Conservation (phyloP, 2,329 filamentous ascomycete genomes). For the Tetracladium maxilliforme region DNA sequence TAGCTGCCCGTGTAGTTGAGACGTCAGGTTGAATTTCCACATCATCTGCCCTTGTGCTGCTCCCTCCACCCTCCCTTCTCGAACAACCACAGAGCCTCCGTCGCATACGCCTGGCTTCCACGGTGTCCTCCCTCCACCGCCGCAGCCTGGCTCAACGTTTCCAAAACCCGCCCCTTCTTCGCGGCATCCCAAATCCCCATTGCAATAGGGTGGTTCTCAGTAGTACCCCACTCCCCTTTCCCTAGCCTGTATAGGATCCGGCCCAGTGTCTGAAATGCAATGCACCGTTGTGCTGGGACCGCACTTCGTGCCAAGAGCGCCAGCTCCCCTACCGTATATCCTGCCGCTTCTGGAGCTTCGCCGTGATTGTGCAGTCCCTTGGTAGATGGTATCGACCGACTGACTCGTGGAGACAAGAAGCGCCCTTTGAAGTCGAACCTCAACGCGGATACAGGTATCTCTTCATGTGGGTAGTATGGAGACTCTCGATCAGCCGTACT, state of each 20-base stretch:
- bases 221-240: slow-evolving; percentile 53
- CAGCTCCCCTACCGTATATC: slow-evolving; percentile 83
- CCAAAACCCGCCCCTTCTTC: slow-evolving; percentile 62
- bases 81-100: slow-evolving; percentile 75
- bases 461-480: slow-evolving; percentile 68
- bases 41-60: no score
- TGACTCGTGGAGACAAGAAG: slow-evolving; percentile 62
- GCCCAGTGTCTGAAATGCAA: slow-evolving; percentile 84
- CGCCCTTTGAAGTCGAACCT: slow-evolving; percentile 80
- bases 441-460: slow-evolving; percentile 60
- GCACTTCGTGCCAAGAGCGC: slow-evolving; percentile 66
- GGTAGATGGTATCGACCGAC: slow-evolving; percentile 59
- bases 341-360: slow-evolving; percentile 80
- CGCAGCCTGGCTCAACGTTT: slow-evolving; percentile 65
- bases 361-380: slow-evolving; percentile 88
- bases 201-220: slow-evolving; percentile 50
- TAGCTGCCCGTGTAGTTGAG: no score
- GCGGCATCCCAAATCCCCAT: slow-evolving; percentile 73
- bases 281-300: slow-evolving; percentile 74
- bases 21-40: no score
- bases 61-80: slow-evolving; percentile 23
- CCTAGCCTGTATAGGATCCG: slow-evolving; percentile 75
- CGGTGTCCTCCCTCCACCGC: slow-evolving; percentile 52
- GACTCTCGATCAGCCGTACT: slow-evolving; percentile 53
- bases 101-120: slow-evolving; percentile 71